Base-by-base conservation (phyloP, 352 stramenopile genomes). In the Phytophthora syringae region DNA sequence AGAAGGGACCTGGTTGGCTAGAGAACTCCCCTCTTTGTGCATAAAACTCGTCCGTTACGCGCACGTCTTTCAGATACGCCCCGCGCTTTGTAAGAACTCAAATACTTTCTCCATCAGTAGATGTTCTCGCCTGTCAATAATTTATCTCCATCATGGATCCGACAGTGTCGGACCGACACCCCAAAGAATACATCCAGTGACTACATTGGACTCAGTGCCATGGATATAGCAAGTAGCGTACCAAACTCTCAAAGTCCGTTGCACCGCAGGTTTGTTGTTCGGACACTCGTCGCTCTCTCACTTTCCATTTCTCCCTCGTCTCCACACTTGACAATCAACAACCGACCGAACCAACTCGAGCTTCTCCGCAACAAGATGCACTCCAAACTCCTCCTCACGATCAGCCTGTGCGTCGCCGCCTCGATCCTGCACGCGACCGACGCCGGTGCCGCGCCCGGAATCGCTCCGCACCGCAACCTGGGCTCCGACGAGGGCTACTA, bases 11-110 rank as follows among this genome's bases (percentile, higher is more conserved):
- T 42, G 22, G 7, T 39, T n/a, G 9, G 22, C 7, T 15, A 47
- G 30, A 48, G 55, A 55, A 63, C 5, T 15, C 36, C 36, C 20
- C 55, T 37, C 36, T 7, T 34, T 6, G 55, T 70, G 39, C 62
- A 70, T 66, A 66, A 60, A 69, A 65, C 49, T 70, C 32, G 60
- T 67, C 60, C 32, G 60, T 67, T 67, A 54, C 49, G n/a, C n/a
- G n/a, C n/a, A n/a, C n/a, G n/a, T n/a, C n/a, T n/a, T n/a, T n/a
- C n/a, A n/a, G n/a, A n/a, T n/a, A n/a, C n/a, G n/a, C n/a, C n/a
- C n/a, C n/a, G n/a, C n/a, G n/a, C n/a, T n/a, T n/a, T n/a, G n/a
- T n/a, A n/a, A n/a, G n/a, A n/a, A n/a, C n/a, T n/a, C n/a, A n/a
- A n/a, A n/a, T n/a, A n/a, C n/a, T n/a, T n/a, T n/a, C n/a, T n/a